Conservation (phyloP, 371 early-diverging fungal genomes). For the Actinomucor elegans region DNA sequence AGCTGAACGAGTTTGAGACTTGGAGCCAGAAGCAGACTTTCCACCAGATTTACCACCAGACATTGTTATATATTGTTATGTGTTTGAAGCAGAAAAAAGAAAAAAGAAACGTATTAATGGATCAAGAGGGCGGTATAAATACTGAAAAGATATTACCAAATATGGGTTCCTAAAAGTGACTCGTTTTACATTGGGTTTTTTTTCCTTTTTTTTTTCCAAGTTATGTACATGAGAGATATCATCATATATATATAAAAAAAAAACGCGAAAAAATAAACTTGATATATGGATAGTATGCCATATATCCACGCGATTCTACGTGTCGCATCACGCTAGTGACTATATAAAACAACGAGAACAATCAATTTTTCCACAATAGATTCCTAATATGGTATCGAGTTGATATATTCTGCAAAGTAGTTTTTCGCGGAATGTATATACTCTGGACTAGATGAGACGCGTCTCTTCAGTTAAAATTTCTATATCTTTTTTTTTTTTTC, state of each 20-base stretch:
- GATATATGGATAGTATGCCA: not conserved
- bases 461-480: too few relatives aligned
- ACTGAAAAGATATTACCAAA: not conserved
- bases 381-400: not conserved
- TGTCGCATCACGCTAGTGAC: not conserved
- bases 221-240: not conserved
- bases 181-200: not conserved
- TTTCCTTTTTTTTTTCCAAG: conserved; percentile 6
- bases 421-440: too few relatives aligned
- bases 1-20: conserved; percentile 69
- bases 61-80: conserved; percentile 22
- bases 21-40: conserved; percentile 54
- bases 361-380: not conserved
- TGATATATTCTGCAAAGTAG: not conserved
- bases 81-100: conserved; percentile 15
- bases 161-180: not conserved
- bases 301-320: not conserved
- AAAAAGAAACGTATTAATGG: conserved; percentile 8
- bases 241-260: too few relatives aligned
- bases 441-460: too few relatives aligned
- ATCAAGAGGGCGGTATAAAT: not conserved
- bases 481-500: not conserved
- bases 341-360: not conserved
- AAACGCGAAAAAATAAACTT: not conserved
- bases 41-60: conserved; percentile 57